A percentile compares a stretch with the other conserved stretches of the same genome.
These are phyloP conservation scores for Pyrus bretschneideri DNA, from an alignment of 306 rosid species.

Conservation along the genomic window DNA sequence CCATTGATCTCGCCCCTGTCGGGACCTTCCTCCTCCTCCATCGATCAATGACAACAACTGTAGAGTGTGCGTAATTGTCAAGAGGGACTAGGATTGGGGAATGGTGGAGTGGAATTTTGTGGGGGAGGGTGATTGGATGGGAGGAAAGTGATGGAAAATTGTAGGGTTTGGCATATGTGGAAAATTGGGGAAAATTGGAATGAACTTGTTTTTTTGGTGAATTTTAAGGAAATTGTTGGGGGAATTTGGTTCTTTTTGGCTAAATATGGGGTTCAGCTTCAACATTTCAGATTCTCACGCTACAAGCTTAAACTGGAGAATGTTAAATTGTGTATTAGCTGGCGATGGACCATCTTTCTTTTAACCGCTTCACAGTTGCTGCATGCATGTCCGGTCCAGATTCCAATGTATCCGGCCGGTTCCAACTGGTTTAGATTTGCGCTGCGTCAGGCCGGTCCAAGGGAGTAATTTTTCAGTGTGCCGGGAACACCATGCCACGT, in stretches of 20 bases:
- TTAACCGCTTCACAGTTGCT: neutral
- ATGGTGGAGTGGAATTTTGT: neutral
- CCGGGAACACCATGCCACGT: too few relatives aligned
- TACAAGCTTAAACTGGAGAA: neutral
- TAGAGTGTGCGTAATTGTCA: neutral
- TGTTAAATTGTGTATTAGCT: too few relatives aligned
- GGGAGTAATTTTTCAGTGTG: too few relatives aligned
- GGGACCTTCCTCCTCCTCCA: constrained; percentile 36
- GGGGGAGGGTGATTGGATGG: constrained; percentile 1
- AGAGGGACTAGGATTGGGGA: neutral
- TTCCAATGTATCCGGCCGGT: neutral
- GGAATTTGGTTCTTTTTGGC: neutral
- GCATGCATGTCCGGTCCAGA: neutral
- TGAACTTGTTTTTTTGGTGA: neutral
- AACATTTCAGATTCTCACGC: neutral
- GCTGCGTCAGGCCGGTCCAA: neutral
- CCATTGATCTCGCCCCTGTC: constrained; percentile 32
- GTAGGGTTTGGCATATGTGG: neutral
- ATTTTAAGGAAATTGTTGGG: neutral
- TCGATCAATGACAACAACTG: neutral
- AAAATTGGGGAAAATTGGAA: neutral
- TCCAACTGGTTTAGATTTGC: neutral
- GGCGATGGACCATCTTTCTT: neutral
- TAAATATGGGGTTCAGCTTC: neutral
- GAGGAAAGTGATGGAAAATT: constrained; percentile 4